Base-by-base conservation (phyloP, 768 basidiomycete species). In the Coprinellus micaceus region DNA sequence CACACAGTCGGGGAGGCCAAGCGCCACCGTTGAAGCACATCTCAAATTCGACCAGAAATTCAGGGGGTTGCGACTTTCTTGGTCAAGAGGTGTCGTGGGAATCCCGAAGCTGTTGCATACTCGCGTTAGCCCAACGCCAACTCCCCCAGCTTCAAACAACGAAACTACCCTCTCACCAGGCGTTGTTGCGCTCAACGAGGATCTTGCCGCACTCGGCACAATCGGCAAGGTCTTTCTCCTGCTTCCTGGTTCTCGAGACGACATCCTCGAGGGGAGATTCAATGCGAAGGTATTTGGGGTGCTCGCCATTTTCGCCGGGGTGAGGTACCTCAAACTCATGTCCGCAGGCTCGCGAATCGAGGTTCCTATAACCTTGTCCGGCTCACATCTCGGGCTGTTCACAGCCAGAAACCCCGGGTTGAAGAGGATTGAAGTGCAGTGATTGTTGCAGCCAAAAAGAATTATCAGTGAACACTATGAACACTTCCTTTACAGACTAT, bases 1-100 rank as follows among this genome's bases (percentile, higher is more conserved):
- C 47, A n/a, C 26, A 2, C 15, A 15, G 25, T 29, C 47, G 4
- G 28, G 26, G 24, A 13, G 22, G 3, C 17, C 25, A 22, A 15
- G 25, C 15, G 40, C 26, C 47, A 15, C 49, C 15, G 19, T 51
- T 19, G 49, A 29, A 13, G 49, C 36, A 7, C 49, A 51, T 30
- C 49, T 51, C 30, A 51, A 51, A 37, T 51, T 51, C 49, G 49
- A 51, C 29, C 17, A 30, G 30, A 19, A 51, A 7, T 51, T 51
- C 21, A 11, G 19, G 12, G 49, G 49, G 19, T 21, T 51, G 28
- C 17, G 6, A 17, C n/a, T 22, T 7, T 26, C 29, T 4, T 15
- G 15, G 29, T 29, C 26, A 2, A n/a, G 49, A 17, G 49, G 15
- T 19, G 26, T 4, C 3, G 30, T 2, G 17, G 44, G 21, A 19